Evolutionary conservation across 352 stramenopile genomes (phyloP).

Genomic region (Pythium plurisporium): DNA sequence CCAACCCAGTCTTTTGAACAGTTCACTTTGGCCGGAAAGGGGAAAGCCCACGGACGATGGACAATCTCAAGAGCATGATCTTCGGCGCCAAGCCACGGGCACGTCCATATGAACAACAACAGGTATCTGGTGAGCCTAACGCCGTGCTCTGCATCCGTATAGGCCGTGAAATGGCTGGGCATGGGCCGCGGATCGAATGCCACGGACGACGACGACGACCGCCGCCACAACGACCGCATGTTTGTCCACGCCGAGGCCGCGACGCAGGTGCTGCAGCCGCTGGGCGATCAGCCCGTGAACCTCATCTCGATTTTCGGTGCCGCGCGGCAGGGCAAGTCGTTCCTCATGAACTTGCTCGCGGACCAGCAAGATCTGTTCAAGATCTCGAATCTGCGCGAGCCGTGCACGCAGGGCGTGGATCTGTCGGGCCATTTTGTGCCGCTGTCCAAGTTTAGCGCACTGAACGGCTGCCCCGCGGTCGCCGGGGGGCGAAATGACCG

Average conservation of each 20-base stretch:
- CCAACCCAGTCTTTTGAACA: too few species aligned
- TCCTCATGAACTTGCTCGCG: slow-evolving; percentile 85
- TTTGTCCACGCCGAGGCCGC: slow-evolving; percentile 59
- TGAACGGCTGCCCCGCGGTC: slow-evolving; percentile 58
- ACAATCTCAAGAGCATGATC: slow-evolving; percentile 35
- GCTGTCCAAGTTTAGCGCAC: slow-evolving; percentile 56
- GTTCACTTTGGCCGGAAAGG: background rate
- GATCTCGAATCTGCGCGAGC: slow-evolving; percentile 83
- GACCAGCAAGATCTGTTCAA: slow-evolving; percentile 86
- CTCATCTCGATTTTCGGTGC: slow-evolving; percentile 85
- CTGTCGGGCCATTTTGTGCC: slow-evolving; percentile 74
- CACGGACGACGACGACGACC: slow-evolving; percentile 24
- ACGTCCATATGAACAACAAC: background rate
- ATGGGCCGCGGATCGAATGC: slow-evolving; percentile 33
- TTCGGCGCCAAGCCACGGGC: slow-evolving; percentile 33
- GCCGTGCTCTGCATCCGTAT: background rate
- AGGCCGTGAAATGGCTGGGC: slow-evolving; percentile 84
- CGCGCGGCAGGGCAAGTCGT: slow-evolving; percentile 79
- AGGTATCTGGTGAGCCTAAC: background rate
- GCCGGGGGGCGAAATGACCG: slow-evolving; percentile 10
- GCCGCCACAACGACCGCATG: slow-evolving; percentile 48
- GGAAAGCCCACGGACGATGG: slow-evolving; percentile 17
- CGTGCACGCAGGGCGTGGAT: slow-evolving; percentile 83
- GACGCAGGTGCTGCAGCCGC: slow-evolving; percentile 50
- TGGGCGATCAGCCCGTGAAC: slow-evolving; percentile 67